A percentile compares a stretch with the other conserved stretches of the same genome.
Evolutionary conservation across 495 filamentous ascomycete species (phyloP).

Genomic region (Trichocladium uniseriatum): DNA sequence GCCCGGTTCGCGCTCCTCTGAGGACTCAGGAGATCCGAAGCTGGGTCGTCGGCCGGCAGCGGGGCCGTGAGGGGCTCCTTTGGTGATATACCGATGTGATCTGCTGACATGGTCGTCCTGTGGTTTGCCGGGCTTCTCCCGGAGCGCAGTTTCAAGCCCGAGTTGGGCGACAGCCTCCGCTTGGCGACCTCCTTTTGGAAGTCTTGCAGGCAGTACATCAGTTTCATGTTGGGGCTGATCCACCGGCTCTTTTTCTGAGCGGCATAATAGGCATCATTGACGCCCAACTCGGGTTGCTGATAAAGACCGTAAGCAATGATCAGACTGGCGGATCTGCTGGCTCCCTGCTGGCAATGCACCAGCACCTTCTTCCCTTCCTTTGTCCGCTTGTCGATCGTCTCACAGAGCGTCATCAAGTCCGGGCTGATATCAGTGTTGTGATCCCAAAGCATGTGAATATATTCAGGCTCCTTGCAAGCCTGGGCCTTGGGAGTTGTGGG

Average conservation of each 20-base stretch:
- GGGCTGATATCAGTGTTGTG: slow-evolving; percentile 93
- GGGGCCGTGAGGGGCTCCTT: slow-evolving; percentile 45
- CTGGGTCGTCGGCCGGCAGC: slow-evolving; percentile 36
- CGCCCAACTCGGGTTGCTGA: slow-evolving; percentile 74
- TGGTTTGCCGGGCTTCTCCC: slow-evolving; percentile 42
- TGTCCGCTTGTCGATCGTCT: slow-evolving; percentile 72
- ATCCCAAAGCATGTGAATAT: slow-evolving; percentile 94
- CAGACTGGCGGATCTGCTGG: slow-evolving; percentile 90
- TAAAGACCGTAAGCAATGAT: slow-evolving; percentile 95
- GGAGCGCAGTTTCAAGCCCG: slow-evolving; percentile 38
- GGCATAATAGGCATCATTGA: slow-evolving; percentile 86
- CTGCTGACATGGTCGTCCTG: slow-evolving; percentile 43
- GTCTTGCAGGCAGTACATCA: slow-evolving; percentile 95
- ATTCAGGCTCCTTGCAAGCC: slow-evolving; percentile 62
- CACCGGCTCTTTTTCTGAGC: slow-evolving; percentile 86
- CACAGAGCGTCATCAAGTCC: slow-evolving; percentile 75
- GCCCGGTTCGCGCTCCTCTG: slow-evolving; percentile 29
- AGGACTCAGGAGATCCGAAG: slow-evolving; percentile 8
- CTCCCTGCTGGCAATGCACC: slow-evolving; percentile 91
- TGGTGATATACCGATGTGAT: slow-evolving; percentile 35
- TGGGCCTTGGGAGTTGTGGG: slow-evolving; percentile 52
- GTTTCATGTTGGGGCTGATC: slow-evolving; percentile 97
- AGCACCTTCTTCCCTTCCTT: slow-evolving; percentile 77
- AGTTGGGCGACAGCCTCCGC: slow-evolving; percentile 34
- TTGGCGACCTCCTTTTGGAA: slow-evolving; percentile 63